phyloP scores from a whole-genome alignment of 352 stramenopile species.

The Achlya hypogyna region DNA sequence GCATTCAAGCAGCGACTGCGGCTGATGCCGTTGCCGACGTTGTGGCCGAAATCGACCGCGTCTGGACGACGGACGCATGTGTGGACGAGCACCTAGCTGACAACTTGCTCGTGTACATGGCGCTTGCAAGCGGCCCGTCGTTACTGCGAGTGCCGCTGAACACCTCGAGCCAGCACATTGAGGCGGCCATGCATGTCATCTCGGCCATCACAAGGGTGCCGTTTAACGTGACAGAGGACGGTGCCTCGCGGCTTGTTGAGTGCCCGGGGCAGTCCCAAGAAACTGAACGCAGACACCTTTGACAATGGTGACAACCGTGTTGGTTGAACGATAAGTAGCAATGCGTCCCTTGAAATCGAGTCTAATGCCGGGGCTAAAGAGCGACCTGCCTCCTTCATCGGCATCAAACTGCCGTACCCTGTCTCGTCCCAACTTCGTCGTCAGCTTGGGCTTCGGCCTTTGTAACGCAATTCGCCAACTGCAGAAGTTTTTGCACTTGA shows the following conservation, averaged over 20 bases:
- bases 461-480: too few relatives aligned
- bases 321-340: too few relatives aligned
- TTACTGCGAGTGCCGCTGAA: constrained; percentile 30
- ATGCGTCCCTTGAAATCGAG: too few relatives aligned
- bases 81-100: constrained; percentile 68
- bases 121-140: constrained; percentile 41
- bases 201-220: neutral
- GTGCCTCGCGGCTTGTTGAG: neutral
- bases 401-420: too few relatives aligned
- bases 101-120: constrained; percentile 63
- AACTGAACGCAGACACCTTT: too few relatives aligned
- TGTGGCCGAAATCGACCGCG: neutral
- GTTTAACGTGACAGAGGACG: neutral
- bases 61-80: constrained; percentile 33
- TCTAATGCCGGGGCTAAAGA: too few relatives aligned
- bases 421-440: too few relatives aligned
- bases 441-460: too few relatives aligned
- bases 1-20: neutral
- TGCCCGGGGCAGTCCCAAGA: too few relatives aligned
- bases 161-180: constrained; percentile 7
- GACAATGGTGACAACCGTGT: too few relatives aligned
- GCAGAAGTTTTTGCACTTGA: too few relatives aligned
- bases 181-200: constrained; percentile 12
- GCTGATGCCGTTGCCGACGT: neutral
- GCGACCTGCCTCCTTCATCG: too few relatives aligned